Conservation (phyloP, 306 rosid species). For the Cucumis sativus region Cucumber_9930_V3 NC_026657.2:37486501-37487000, state of each 20-base stretch:
- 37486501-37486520: constrained; percentile 67
- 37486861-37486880: constrained; percentile 91
- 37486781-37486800: constrained; percentile 93
- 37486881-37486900: constrained; percentile 74
- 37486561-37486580: constrained; percentile 16
- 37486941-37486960: constrained; percentile 42
- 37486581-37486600: background rate
- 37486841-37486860: constrained; percentile 70
- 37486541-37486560: constrained; percentile 58
- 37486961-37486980: constrained; percentile 58
- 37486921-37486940: constrained; percentile 54
- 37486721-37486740: constrained; percentile 43
- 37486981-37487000: constrained; percentile 93
- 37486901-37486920: constrained; percentile 48
- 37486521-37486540: constrained; percentile 58
- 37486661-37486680: background rate
- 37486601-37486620: background rate
- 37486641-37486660: background rate
- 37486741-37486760: constrained; percentile 79
- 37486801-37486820: constrained; percentile 72
- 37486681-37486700: background rate
- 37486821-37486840: constrained; percentile 55
- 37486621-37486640: too few species aligned
- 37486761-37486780: constrained; percentile 75
- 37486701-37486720: constrained; percentile 45